Percentiles rank a stretch among this genome's conserved stretches.
Conservation (phyloP, 306 rosid genomes). For the Trifolium pratense region DNA sequence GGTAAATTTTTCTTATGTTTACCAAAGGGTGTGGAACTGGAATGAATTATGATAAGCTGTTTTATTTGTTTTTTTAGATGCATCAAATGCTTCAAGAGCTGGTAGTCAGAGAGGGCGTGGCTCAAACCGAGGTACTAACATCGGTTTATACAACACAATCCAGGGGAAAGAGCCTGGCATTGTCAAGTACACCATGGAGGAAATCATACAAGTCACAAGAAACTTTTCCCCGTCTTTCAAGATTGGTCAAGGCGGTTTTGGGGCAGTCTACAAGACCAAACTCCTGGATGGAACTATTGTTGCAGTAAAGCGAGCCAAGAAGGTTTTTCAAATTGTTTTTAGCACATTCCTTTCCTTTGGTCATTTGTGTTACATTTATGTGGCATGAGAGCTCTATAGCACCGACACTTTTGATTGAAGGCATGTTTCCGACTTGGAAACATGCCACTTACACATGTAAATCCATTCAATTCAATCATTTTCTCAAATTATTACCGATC, state of each 20-base stretch:
- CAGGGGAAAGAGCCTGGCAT: slow-evolving; percentile 60
- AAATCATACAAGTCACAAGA: slow-evolving; percentile 70
- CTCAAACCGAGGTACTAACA: slow-evolving; percentile 49
- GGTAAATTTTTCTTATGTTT: slow-evolving; percentile 27
- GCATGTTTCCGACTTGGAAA: neutral
- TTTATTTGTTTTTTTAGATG: slow-evolving; percentile 48
- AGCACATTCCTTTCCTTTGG: neutral
- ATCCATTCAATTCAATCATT: no score
- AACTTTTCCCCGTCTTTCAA: slow-evolving; percentile 81
- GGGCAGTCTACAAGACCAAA: slow-evolving; percentile 82
- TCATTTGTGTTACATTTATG: slow-evolving; percentile 25
- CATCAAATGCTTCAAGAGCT: slow-evolving; percentile 54
- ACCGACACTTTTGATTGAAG: neutral
- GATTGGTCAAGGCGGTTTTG: slow-evolving; percentile 98
- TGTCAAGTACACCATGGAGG: slow-evolving; percentile 70
- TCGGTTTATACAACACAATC: slow-evolving; percentile 44
- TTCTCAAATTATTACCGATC: neutral
- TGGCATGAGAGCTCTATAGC: neutral
- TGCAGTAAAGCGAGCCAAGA: slow-evolving; percentile 94
- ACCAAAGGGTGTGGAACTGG: slow-evolving; percentile 12
- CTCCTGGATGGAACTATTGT: slow-evolving; percentile 72
- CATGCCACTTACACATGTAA: neutral
- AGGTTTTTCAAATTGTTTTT: slow-evolving; percentile 55
- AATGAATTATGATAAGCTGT: slow-evolving; percentile 32
- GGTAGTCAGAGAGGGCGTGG: slow-evolving; percentile 54